A percentile compares a stretch with the other conserved stretches of the same genome.
These are phyloP conservation scores for Hypomontagnella submonticulosa DNA, from an alignment of 495 filamentous ascomycete genomes.

Conservation along the genomic window DNA sequence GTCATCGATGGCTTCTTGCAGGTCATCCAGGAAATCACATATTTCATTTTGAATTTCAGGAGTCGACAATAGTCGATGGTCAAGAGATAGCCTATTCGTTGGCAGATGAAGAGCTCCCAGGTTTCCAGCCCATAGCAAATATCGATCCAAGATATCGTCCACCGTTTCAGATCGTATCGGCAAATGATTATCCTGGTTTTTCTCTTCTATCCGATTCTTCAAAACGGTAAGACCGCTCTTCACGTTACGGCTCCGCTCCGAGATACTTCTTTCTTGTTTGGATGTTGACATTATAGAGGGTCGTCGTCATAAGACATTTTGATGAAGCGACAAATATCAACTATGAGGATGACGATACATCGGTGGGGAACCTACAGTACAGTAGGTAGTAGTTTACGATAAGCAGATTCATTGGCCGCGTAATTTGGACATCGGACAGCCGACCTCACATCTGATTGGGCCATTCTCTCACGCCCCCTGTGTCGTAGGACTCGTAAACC, in stretches of 20 bases:
- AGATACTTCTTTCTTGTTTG: neutral
- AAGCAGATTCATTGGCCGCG: no score
- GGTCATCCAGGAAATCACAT: slow-evolving; percentile 10
- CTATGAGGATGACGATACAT: no score
- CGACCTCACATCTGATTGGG: neutral
- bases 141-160: slow-evolving; percentile 29
- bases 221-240: neutral
- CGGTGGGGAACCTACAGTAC: no score
- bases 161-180: neutral
- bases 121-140: slow-evolving; percentile 34
- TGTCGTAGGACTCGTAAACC: neutral
- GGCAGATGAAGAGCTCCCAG: slow-evolving; percentile 24
- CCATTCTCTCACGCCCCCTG: neutral
- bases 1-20: slow-evolving; percentile 19
- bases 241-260: neutral
- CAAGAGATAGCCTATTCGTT: slow-evolving; percentile 19
- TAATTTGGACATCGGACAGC: neutral
- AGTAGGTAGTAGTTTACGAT: no score
- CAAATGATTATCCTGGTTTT: neutral
- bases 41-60: slow-evolving; percentile 9
- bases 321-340: no score
- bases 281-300: neutral
- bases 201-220: neutral
- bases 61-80: slow-evolving; percentile 2
- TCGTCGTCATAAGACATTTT: no score